phyloP scores from a whole-genome alignment of 2,329 filamentous ascomycete genomes.

The Ascomycota sp. region DNA sequence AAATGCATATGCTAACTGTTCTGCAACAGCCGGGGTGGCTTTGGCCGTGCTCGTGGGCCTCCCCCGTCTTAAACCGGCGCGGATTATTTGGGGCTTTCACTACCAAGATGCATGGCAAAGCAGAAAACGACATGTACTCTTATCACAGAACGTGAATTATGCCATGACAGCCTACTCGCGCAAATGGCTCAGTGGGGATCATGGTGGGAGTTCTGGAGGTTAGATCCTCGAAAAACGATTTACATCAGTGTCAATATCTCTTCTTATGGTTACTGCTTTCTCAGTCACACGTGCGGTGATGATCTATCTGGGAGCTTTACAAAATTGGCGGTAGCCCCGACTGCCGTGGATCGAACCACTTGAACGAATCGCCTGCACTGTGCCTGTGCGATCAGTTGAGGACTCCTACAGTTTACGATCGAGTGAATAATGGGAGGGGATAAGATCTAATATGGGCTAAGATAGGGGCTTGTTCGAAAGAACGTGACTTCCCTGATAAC shows the following conservation, averaged over 20 bases:
- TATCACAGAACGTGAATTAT: conserved; percentile 10
- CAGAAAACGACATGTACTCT: conserved; percentile 26
- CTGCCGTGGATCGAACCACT: too few species aligned
- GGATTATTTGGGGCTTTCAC: conserved; percentile 19
- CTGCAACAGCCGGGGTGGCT: conserved; percentile 49
- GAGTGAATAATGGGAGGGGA: too few species aligned
- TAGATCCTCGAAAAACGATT: conserved; percentile 26
- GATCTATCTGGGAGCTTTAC: conserved; percentile 9
- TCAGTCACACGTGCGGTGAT: conserved; percentile 8
- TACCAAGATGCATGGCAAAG: conserved; percentile 21
- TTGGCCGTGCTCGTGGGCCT: conserved; percentile 63
- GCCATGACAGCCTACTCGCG: conserved; percentile 12
- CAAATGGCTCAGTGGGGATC: conserved; percentile 18
- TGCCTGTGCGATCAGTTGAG: too few species aligned
- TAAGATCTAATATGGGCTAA: too few species aligned
- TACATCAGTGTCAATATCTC: conserved; percentile 18
- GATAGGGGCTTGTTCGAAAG: too few species aligned
- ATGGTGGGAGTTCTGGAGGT: conserved; percentile 22
- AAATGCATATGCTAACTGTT: background rate
- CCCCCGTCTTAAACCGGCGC: conserved; percentile 36
- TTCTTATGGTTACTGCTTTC: conserved; percentile 8
- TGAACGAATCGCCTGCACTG: too few species aligned
- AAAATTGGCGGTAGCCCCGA: background rate
- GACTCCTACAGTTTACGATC: too few species aligned
- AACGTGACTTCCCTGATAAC: too few species aligned